Conservation (phyloP, 148 eudicot genomes). For the Oxyria digyna region DNA sequence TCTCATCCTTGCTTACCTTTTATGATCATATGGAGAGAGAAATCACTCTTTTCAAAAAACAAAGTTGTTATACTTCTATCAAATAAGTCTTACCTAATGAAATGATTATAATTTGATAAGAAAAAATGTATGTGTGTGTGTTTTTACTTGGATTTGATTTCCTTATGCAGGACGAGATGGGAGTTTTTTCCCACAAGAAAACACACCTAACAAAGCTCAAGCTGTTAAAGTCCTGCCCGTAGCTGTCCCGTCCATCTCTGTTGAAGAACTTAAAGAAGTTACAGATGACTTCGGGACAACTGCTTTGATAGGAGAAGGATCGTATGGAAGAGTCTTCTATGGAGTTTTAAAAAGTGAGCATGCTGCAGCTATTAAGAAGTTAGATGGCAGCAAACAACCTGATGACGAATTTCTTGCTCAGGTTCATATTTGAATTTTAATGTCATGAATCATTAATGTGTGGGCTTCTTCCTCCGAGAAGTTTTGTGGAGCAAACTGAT, state of each 20-base stretch:
- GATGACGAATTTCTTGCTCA: constrained; percentile 74
- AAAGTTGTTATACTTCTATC: too few species aligned
- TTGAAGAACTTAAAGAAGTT: constrained; percentile 63
- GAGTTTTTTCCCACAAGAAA: constrained; percentile 14
- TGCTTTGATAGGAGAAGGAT: constrained; percentile 84
- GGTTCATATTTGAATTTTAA: constrained; percentile 22
- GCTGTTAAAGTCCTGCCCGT: constrained; percentile 39
- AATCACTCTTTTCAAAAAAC: too few species aligned
- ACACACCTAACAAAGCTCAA: constrained; percentile 39
- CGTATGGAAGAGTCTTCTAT: constrained; percentile 76
- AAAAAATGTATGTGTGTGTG: too few species aligned
- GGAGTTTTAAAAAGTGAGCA: constrained; percentile 46
- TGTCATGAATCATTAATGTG: too few species aligned
- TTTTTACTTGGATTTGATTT: neutral
- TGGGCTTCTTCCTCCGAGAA: neutral
- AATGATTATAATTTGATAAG: too few species aligned
- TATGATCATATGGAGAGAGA: too few species aligned
- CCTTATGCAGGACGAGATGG: constrained; percentile 24
- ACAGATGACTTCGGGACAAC: constrained; percentile 70
- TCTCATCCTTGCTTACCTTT: neutral
- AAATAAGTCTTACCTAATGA: too few species aligned
- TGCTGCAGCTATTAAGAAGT: constrained; percentile 74
- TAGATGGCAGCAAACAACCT: constrained; percentile 59
- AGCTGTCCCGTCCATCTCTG: constrained; percentile 46
- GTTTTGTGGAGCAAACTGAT: neutral